These are phyloP conservation scores for Aphanomyces astaci DNA, from an alignment of 352 stramenopile species.

Conservation along the genomic window DNA sequence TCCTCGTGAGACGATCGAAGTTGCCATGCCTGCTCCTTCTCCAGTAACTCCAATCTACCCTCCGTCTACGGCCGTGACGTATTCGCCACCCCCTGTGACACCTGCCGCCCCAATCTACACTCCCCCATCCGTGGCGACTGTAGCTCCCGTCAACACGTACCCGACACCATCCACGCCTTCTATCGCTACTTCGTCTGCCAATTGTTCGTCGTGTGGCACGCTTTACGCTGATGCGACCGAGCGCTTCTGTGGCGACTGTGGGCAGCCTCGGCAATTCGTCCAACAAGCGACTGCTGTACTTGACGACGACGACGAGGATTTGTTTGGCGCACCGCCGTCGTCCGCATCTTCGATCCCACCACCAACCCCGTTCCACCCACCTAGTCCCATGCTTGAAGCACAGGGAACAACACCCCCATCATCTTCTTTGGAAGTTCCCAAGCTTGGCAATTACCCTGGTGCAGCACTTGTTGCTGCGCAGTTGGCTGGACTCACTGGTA, in stretches of 20 bases:
- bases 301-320: slow-evolving; percentile 40
- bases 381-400: too few species aligned
- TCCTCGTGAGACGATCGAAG: slow-evolving; percentile 40
- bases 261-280: slow-evolving; percentile 36
- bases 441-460: not conserved
- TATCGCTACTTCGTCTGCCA: slow-evolving; percentile 2
- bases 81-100: slow-evolving; percentile 20
- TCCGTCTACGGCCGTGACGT: slow-evolving; percentile 11
- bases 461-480: slow-evolving; percentile 3
- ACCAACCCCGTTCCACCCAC: too few species aligned
- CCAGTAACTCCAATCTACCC: slow-evolving; percentile 3
- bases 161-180: not conserved
- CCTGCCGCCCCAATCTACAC: not conserved
- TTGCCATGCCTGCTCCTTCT: not conserved
- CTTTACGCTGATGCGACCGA: slow-evolving; percentile 49
- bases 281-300: slow-evolving; percentile 5
- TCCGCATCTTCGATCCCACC: not conserved
- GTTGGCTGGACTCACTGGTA: slow-evolving; percentile 5
- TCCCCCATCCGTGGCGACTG: slow-evolving; percentile 1
- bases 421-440: too few species aligned
- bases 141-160: not conserved
- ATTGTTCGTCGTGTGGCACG: slow-evolving; percentile 42
- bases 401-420: too few species aligned
- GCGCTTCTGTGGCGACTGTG: slow-evolving; percentile 69
- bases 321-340: slow-evolving; percentile 46